phyloP scores from a whole-genome alignment of 441 rosid species.

The Manihot esculenta region DNA sequence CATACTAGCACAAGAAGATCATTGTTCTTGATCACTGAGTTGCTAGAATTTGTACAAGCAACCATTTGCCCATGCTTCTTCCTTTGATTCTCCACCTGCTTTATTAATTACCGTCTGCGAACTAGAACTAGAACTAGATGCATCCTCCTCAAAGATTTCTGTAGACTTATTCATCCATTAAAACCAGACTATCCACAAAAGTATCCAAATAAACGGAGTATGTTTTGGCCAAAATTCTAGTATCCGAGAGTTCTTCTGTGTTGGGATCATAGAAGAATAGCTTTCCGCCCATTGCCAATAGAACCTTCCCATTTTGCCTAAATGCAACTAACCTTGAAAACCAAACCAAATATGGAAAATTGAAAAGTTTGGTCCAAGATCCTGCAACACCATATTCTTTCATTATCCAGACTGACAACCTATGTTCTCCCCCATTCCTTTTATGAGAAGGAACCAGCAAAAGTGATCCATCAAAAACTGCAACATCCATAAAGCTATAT shows the following conservation, averaged over 20 bases:
- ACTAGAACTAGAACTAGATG: not conserved
- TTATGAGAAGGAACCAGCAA: not conserved
- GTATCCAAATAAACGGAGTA: not conserved
- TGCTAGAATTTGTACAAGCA: no score
- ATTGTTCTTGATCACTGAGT: no score
- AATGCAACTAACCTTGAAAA: not conserved
- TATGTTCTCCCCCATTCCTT: no score
- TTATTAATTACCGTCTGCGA: not conserved
- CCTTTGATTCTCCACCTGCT: not conserved
- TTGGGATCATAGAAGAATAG: not conserved
- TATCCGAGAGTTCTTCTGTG: not conserved
- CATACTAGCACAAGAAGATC: no score
- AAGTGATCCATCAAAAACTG: not conserved
- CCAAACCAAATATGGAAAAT: not conserved
- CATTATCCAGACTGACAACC: slow-evolving; percentile 5
- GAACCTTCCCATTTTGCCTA: not conserved
- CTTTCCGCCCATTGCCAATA: not conserved
- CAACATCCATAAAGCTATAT: not conserved
- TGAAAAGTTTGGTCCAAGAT: slow-evolving; percentile 9
- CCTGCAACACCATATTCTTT: slow-evolving; percentile 2
- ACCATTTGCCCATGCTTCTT: not conserved
- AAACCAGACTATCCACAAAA: not conserved
- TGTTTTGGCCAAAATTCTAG: not conserved
- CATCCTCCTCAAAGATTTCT: not conserved
- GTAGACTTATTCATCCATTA: not conserved